Base-by-base conservation (phyloP, 495 filamentous ascomycete species). In the Cladorrhinum samala region DNA sequence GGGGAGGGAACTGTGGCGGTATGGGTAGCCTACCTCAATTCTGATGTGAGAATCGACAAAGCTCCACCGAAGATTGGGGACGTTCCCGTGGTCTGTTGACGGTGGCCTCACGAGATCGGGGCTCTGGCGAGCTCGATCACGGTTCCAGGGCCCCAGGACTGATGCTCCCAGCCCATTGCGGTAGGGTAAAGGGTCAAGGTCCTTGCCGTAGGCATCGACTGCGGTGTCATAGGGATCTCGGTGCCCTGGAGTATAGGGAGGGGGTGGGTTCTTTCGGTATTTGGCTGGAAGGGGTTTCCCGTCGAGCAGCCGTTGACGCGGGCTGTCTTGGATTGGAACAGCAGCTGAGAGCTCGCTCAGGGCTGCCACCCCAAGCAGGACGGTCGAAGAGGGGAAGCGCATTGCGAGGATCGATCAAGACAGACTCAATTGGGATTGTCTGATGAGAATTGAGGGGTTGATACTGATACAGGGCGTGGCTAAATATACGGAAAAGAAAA, bases 31-130 rank as follows among this genome's bases (percentile, higher is more conserved):
- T 56, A 81, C 79, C 73, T 83, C 82, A 43, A 85, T 85, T 3
- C 83, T 73, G 11, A 81, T 72, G 63, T 85, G 83, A 16, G 82
- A 85, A 61, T 85, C 83, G 3, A 78, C 80, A 65, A 86, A 85
- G 51, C 78, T 82, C 83, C 83, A 85, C 13, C 79, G 69, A 76
- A 86, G 78, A 64, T 84, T 86, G 25, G 74, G 53, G 64, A 86
- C 61, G 49, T 72, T 78, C 41, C 83, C 83, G 59, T 77, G 76
- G 54, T 87, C 83, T 8, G 83, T 87, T 58, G 74, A 79, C 0
- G 83, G 83, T 21, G 83, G 83, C 8, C 83, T 74, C 14, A 87
- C 72, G 19, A 85, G 63, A 64, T 86, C 83, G 0, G 83, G 83
- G 54, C 76, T 80, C 69, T 85, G 78, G 39, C 79, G 73, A 17